A percentile compares a stretch with the other conserved stretches of the same genome.
These are phyloP conservation scores for Penicillium lividum DNA, from an alignment of 495 filamentous ascomycete species.

Conservation along the genomic window DNA sequence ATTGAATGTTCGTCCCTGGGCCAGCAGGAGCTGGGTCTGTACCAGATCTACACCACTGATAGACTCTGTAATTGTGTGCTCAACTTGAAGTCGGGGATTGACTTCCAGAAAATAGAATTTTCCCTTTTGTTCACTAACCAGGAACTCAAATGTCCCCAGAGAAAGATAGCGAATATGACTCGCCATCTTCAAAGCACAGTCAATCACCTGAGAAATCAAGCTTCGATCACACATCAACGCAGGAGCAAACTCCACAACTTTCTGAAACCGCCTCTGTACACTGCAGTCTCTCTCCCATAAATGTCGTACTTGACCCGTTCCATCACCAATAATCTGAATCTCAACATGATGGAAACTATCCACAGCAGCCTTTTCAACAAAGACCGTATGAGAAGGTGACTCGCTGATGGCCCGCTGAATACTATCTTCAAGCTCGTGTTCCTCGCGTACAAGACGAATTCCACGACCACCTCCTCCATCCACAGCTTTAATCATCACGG, in stretches of 20 bases:
- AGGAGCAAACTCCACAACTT: constrained; percentile 54
- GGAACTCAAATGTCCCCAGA: constrained; percentile 62
- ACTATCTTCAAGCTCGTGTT: constrained; percentile 39
- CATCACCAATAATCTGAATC: constrained; percentile 61
- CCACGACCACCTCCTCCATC: constrained; percentile 56
- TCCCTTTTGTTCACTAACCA: constrained; percentile 54
- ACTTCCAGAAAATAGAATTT: constrained; percentile 68
- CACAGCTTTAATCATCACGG: constrained; percentile 59
- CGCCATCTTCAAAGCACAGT: constrained; percentile 45
- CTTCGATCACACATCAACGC: constrained; percentile 37
- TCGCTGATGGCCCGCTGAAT: constrained; percentile 49
- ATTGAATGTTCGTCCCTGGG: constrained; percentile 49
- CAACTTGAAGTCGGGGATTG: constrained; percentile 61
- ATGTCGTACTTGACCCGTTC: constrained; percentile 48
- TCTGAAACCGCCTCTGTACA: constrained; percentile 58
- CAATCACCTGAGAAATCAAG: constrained; percentile 42
- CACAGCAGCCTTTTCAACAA: constrained; percentile 55
- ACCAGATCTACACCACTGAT: constrained; percentile 59
- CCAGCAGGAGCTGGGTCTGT: constrained; percentile 53
- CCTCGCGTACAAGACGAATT: constrained; percentile 42
- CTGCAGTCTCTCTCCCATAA: constrained; percentile 62
- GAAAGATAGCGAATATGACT: constrained; percentile 49
- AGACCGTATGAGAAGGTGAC: constrained; percentile 53
- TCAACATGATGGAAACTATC: constrained; percentile 57
- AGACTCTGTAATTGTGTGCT: constrained; percentile 56